phyloP scores from a whole-genome alignment of 208 protist genomes.

The Entamoeba moshkovskii region DNA sequence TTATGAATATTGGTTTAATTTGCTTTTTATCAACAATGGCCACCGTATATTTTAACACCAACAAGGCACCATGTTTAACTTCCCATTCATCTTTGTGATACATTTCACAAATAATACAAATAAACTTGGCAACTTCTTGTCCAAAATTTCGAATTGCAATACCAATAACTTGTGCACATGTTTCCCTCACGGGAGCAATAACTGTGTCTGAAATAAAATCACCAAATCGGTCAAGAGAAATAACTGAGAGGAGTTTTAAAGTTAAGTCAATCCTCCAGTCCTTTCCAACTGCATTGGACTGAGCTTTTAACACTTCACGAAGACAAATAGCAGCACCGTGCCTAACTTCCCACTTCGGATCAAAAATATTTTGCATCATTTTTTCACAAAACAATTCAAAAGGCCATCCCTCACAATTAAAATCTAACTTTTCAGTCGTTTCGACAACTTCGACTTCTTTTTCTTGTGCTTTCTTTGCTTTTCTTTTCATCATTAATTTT shows the following conservation, averaged over 20 bases:
- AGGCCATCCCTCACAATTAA: background rate
- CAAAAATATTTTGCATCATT: background rate
- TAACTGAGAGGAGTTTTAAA: background rate
- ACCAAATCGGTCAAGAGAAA: background rate
- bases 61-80: background rate
- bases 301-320: background rate
- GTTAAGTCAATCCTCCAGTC: background rate
- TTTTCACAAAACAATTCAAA: background rate
- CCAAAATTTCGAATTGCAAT: background rate
- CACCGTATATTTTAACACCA: background rate
- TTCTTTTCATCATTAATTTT: background rate
- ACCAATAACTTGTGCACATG: background rate
- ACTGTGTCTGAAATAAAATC: background rate
- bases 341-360: background rate
- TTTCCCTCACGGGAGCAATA: background rate
- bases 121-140: background rate
- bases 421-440: background rate
- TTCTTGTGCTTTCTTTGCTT: background rate
- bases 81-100: background rate
- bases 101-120: background rate
- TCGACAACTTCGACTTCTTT: background rate
- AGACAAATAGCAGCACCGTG: background rate
- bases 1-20: background rate
- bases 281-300: background rate
- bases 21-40: background rate